A percentile compares a stretch with the other conserved stretches of the same genome.
Evolutionary conservation across 352 stramenopile genomes (phyloP).

Genomic region (Globisporangium emineosum): DNA sequence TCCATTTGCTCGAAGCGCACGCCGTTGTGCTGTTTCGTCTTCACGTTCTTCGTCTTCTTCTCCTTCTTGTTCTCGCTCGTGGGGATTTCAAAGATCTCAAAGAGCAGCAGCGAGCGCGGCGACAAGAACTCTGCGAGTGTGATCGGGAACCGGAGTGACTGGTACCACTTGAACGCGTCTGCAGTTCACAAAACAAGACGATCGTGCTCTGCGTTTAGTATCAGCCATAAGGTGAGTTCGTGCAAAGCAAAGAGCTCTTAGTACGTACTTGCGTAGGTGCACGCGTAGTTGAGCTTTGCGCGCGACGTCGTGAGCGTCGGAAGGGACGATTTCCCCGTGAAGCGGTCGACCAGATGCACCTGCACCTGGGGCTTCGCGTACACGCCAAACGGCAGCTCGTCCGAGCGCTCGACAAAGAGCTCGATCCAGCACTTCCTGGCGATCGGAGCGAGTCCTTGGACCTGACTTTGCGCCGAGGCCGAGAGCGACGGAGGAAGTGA

Average conservation of each 20-base stretch:
- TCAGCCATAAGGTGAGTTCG: background rate
- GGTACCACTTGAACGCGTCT: slow-evolving; percentile 59
- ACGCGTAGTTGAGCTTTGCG: slow-evolving; percentile 12
- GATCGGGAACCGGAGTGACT: slow-evolving; percentile 32
- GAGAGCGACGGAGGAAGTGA: background rate
- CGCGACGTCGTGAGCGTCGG: slow-evolving; percentile 23
- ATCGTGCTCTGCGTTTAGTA: background rate
- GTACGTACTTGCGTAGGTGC: slow-evolving; percentile 14
- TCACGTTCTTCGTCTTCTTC: slow-evolving; percentile 17
- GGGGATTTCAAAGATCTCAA: slow-evolving; percentile 49
- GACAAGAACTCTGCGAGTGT: slow-evolving; percentile 33
- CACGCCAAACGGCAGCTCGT: slow-evolving; percentile 50
- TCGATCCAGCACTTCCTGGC: slow-evolving; percentile 26
- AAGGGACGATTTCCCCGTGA: slow-evolving; percentile 40
- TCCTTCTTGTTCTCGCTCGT: slow-evolving; percentile 16
- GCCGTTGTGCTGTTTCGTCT: slow-evolving; percentile 13
- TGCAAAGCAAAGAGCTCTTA: too few species aligned
- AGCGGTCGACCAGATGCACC: slow-evolving; percentile 49
- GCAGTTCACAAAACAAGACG: background rate
- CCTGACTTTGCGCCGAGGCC: background rate
- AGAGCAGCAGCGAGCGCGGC: slow-evolving; percentile 41
- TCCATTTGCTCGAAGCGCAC: slow-evolving; percentile 22
- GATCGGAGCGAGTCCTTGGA: slow-evolving; percentile 4
- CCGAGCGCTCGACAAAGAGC: slow-evolving; percentile 39
- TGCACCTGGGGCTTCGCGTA: slow-evolving; percentile 41